phyloP scores from a whole-genome alignment of 2,329 filamentous ascomycete species.

The Alternaria rosae region DNA sequence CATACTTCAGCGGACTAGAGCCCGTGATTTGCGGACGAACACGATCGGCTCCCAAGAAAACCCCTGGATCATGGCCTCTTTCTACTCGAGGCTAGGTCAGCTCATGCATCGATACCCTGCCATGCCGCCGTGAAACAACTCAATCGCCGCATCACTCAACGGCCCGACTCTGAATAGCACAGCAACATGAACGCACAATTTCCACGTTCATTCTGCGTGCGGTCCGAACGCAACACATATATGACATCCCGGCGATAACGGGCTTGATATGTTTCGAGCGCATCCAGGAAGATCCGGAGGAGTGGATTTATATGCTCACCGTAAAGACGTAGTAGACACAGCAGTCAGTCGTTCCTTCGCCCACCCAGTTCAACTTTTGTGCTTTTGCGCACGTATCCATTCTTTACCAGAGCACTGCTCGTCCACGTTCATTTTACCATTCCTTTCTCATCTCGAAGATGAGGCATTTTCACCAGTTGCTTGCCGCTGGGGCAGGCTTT shows the following conservation, averaged over 20 bases:
- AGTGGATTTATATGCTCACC: not conserved
- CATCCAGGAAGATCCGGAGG: not conserved
- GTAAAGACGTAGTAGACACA: not conserved
- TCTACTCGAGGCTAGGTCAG: not conserved
- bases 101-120: not conserved
- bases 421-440: not conserved
- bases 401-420: not conserved
- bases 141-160: not conserved
- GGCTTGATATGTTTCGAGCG: not conserved
- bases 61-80: not conserved
- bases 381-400: not conserved
- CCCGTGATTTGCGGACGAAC: not conserved
- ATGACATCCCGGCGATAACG: not conserved
- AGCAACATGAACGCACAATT: not conserved
- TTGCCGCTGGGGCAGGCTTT: conserved; percentile 4
- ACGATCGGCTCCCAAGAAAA: not conserved
- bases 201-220: not conserved
- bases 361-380: not conserved
- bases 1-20: not conserved
- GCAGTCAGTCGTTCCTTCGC: not conserved
- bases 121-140: conserved; percentile 2
- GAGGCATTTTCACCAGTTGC: conserved; percentile 1
- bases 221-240: not conserved
- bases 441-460: not conserved
- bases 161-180: not conserved